A percentile compares a stretch with the other conserved stretches of the same genome.
Conservation (phyloP, 2,329 filamentous ascomycete genomes). For the Cordyceps cicadae region DNA sequence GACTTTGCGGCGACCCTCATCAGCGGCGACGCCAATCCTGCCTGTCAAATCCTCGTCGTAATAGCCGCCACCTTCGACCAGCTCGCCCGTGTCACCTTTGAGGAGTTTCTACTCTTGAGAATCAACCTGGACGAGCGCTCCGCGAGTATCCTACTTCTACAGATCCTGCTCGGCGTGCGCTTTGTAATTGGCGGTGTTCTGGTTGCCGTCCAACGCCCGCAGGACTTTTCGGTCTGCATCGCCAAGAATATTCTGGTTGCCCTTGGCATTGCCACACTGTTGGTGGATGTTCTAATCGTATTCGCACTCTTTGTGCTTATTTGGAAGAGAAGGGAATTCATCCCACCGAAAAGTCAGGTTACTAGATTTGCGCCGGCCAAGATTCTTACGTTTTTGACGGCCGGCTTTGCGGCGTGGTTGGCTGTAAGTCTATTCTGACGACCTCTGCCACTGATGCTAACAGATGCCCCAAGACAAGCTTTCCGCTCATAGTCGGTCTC, state of each 20-base stretch:
- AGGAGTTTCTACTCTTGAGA: conserved; percentile 47
- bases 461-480: conserved; percentile 36
- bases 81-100: conserved; percentile 42
- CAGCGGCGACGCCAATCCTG: conserved; percentile 22
- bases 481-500: conserved; percentile 42
- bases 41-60: conserved; percentile 44
- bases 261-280: conserved; percentile 37
- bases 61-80: conserved; percentile 51
- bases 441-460: not conserved
- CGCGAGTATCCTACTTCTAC: conserved; percentile 32
- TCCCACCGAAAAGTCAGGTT: not conserved
- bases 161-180: conserved; percentile 38
- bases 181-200: conserved; percentile 47
- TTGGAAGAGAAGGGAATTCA: not conserved
- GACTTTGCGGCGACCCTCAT: conserved; percentile 42
- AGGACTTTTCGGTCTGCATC: conserved; percentile 45
- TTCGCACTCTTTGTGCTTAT: conserved; percentile 29
- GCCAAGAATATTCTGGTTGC: conserved; percentile 36
- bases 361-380: conserved; percentile 23
- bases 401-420: conserved; percentile 44
- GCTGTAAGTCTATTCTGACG: conserved; percentile 33
- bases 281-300: conserved; percentile 38
- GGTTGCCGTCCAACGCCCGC: conserved; percentile 44
- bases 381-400: conserved; percentile 32
- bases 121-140: conserved; percentile 33